These are phyloP conservation scores for Pestalotiopsis sp. DNA, from an alignment of 2,329 filamentous ascomycete genomes.

Conservation along the genomic window DNA sequence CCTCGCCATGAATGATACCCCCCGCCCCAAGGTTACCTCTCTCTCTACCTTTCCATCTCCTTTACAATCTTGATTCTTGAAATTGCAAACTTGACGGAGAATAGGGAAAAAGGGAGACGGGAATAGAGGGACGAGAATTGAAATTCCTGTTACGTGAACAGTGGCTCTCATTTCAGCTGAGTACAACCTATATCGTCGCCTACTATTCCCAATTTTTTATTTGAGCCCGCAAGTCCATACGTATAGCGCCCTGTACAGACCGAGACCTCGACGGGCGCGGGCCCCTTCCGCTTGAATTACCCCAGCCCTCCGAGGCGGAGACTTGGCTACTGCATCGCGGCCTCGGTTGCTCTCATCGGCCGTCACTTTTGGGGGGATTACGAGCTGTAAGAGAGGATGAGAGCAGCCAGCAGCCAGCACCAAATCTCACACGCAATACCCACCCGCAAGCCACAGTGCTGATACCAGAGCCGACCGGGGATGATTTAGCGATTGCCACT, in stretches of 20 bases:
- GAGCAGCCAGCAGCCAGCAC: background rate
- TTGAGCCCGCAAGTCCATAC: background rate
- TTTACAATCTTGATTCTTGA: background rate
- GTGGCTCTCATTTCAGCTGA: background rate
- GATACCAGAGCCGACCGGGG: constrained; percentile 7
- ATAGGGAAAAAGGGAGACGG: background rate
- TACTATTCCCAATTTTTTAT: background rate
- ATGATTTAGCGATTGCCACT: constrained; percentile 7
- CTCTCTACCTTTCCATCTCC: background rate
- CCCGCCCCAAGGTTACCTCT: background rate
- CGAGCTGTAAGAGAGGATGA: background rate
- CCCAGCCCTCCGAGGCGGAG: background rate
- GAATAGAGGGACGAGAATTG: background rate
- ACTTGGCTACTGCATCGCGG: background rate
- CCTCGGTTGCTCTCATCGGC: background rate
- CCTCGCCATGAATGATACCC: background rate
- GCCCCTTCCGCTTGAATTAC: background rate
- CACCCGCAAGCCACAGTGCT: constrained; percentile 8
- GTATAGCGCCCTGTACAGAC: background rate
- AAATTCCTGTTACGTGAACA: background rate
- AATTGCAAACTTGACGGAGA: background rate
- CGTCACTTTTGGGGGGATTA: background rate
- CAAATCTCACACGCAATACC: constrained; percentile 1
- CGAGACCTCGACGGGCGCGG: background rate
- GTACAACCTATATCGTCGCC: background rate